A percentile compares a stretch with the other conserved stretches of the same genome.
phyloP scores from a whole-genome alignment of 2,329 filamentous ascomycete species.

The Decorospora gaudefroyi region DNA sequence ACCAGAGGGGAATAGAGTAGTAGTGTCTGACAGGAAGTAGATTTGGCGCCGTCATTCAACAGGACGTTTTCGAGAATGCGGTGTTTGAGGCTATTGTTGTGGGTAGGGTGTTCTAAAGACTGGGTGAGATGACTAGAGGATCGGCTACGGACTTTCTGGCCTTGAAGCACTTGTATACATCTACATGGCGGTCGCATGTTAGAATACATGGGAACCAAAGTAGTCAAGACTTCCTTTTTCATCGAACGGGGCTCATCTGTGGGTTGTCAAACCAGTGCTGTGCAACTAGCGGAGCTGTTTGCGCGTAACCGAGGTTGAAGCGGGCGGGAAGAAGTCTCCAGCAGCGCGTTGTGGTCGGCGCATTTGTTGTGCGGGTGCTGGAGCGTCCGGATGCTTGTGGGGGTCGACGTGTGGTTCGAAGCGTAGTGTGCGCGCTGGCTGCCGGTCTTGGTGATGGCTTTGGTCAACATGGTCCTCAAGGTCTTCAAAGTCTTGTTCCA shows the following conservation, averaged over 20 bases:
- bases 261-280: no score
- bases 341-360: constrained; percentile 24
- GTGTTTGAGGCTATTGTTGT: constrained; percentile 23
- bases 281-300: constrained; percentile 36
- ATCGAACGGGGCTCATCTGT: no score
- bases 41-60: constrained; percentile 29
- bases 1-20: background rate
- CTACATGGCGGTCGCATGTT: no score
- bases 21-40: constrained; percentile 5
- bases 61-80: constrained; percentile 17
- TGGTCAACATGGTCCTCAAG: constrained; percentile 24
- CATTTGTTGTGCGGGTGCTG: constrained; percentile 22
- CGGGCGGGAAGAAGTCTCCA: constrained; percentile 37
- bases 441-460: constrained; percentile 8
- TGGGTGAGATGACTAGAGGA: no score
- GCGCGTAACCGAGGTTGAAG: constrained; percentile 11
- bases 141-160: no score
- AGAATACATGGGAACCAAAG: no score
- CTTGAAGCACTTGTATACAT: no score
- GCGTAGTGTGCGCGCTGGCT: background rate
- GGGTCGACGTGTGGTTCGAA: constrained; percentile 2
- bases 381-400: background rate
- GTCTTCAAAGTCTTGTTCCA: constrained; percentile 30
- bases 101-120: constrained; percentile 17
- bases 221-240: no score